Base-by-base conservation (phyloP, 805 yeast species). In the Wickerhamomyces tratensis region DNA sequence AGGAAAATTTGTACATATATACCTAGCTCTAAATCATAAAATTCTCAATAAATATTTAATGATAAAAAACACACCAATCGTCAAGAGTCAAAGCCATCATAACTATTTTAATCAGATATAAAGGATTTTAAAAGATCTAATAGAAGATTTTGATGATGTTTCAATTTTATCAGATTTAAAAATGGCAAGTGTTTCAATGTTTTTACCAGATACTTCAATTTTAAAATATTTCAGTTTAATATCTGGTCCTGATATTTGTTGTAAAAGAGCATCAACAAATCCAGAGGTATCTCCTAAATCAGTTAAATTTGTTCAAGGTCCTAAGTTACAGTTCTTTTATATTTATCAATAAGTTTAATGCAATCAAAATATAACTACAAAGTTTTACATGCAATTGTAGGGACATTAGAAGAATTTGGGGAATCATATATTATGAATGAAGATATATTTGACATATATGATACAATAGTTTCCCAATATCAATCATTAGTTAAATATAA, bases 291-390 rank as follows among this genome's bases (percentile, higher is more conserved):
- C 46, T 29, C 52, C 58, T 1, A 42, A 35, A 8, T 40, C 51
- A 0, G 39, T 47, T 7, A 25, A 37, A 1, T 8, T 33, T 1
- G n/a, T 56, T 34, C 41, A 50, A 31, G 38, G 35, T 7, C 42
- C 42, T 37, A 39, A 52, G 56, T 5, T 54, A 53, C 43, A 50
- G 52, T 2, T 40, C 47, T 13, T 13, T 10, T 47, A 13, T 50
- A 46, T 39, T 50, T 53, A 1, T 42, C 49, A 0, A 48, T 46
- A 31, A 44, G 40, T 7, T 43, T 53, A 4, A 49, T 52, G 44
- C 38, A 46, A 15, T 59, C 60, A 14, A 45, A 41, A 4, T 56
- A 56, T 40, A 37, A 48, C 26, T 42, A 50, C 8, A 36, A 41
- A 10, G 41, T 49, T 5, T 33, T 56, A 4, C 36, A 41, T 27